These are phyloP conservation scores for Halteria grandinella DNA, from an alignment of 73 alveolate species.

Conservation along the genomic window DNA sequence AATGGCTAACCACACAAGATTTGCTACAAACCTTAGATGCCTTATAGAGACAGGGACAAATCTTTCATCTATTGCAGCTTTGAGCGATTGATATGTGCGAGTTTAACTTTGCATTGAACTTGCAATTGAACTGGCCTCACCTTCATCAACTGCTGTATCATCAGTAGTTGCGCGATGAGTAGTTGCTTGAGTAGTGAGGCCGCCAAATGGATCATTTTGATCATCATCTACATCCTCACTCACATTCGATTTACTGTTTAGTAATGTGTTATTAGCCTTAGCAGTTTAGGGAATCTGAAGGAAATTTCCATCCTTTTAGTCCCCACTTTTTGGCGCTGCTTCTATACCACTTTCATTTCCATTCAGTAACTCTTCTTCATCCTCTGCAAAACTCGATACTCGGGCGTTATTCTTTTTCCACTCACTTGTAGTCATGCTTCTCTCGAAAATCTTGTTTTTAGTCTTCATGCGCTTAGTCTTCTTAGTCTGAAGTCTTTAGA, in stretches of 20 bases:
- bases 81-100: slow-evolving; percentile 20
- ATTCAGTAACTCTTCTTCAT: neutral
- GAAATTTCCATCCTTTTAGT: no score
- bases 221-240: no score
- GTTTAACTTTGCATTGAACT: slow-evolving; percentile 22
- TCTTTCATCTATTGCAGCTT: slow-evolving; percentile 61
- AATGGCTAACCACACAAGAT: slow-evolving; percentile 24
- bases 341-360: no score
- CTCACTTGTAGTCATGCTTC: slow-evolving; percentile 6
- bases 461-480: slow-evolving; percentile 33
- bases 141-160: slow-evolving; percentile 34
- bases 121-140: slow-evolving; percentile 53
- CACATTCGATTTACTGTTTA: no score
- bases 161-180: no score
- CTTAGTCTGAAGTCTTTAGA: no score
- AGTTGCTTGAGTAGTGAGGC: no score
- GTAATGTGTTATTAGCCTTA: no score
- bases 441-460: neutral
- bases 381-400: neutral
- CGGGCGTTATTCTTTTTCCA: neutral
- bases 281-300: no score
- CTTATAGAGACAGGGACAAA: slow-evolving; percentile 37
- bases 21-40: slow-evolving; percentile 26
- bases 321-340: slow-evolving; percentile 7
- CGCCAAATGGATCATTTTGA: no score